Evolutionary conservation across 495 filamentous ascomycete species (phyloP), one percentile per base, ranked within the genome.

Genomic region (Entonaema liquescens): DNA sequence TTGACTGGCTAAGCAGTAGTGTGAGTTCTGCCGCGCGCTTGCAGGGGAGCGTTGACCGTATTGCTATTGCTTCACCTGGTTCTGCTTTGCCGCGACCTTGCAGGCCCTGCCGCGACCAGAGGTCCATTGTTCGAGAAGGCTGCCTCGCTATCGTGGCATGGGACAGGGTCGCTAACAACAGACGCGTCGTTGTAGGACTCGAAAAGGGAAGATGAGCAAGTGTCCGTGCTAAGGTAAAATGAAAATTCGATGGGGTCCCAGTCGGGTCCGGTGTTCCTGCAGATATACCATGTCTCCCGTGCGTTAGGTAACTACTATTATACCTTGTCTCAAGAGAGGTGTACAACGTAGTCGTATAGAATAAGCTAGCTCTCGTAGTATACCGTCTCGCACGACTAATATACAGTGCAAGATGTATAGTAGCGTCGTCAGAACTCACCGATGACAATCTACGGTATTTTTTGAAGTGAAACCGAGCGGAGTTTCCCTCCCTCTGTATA

Each of bases 241-340:
- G 70, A 36, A 56, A 56, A 56, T 35, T 35, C 25, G 57, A 65
- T 40, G 62, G 70, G 70, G 61, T 54, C 59, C 57, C 33, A 58
- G 65, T 69, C 65, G 61, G 70, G 62, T 59, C 70, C 52, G 57
- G 56, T 55, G 70, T 73, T 73, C 70, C 70, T 69, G 70, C 70
- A 73, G 65, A 68, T 66, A 62, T 53, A 59, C 70, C 70, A 73
- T 68, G 65, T 68, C 61, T 64, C 65, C 70, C 70, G 70, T 65
- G 59, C 26, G 65, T n/a, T n/a, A n/a, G n/a, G n/a, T 50, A 65
- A 42, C 61, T 68, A 61, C 31, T 53, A 40, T 56, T 59, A 59
- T 68, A 59, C 69, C 69, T 57, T 67, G 57, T 62, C 59, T 28
- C 25, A 62, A 54, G 15, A 28, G n/a, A n/a, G n/a, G 12, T 44